Percentiles rank a stretch among this genome's conserved stretches.
Evolutionary conservation across 2,329 filamentous ascomycete genomes (phyloP).

Genomic region (Sordariomycetes sp.): DNA sequence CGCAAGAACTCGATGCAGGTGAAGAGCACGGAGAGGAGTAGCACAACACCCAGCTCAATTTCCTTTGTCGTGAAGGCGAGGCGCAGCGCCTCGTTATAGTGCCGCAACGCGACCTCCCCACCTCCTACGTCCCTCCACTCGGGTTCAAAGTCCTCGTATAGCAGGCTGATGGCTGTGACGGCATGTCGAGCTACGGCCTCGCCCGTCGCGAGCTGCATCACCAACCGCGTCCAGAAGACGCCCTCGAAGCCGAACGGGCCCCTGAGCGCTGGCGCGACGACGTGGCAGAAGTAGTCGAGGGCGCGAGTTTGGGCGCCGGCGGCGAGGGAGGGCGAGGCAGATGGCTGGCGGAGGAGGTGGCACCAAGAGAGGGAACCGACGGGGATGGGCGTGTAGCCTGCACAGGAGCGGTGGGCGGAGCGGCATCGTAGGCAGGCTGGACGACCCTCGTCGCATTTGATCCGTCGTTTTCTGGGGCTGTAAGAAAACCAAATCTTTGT

Average conservation of each 20-base stretch:
- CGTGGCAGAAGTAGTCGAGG: slow-evolving; percentile 26
- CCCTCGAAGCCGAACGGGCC: slow-evolving; percentile 24
- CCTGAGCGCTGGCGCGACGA: slow-evolving; percentile 23
- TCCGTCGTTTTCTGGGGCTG: slow-evolving; percentile 38
- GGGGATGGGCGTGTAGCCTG: slow-evolving; percentile 37
- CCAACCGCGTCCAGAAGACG: slow-evolving; percentile 30
- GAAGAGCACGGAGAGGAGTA: slow-evolving; percentile 31
- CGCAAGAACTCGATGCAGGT: slow-evolving; percentile 32
- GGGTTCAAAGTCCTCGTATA: slow-evolving; percentile 22
- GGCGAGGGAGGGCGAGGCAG: slow-evolving; percentile 10
- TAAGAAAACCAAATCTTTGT: neutral
- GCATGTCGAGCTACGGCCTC: slow-evolving; percentile 28
- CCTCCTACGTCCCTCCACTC: neutral
- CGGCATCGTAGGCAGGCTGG: slow-evolving; percentile 41
- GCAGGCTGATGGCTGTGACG: slow-evolving; percentile 26
- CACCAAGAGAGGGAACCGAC: slow-evolving; percentile 21
- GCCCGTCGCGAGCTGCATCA: slow-evolving; percentile 24
- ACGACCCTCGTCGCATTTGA: slow-evolving; percentile 48
- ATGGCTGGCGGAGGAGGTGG: slow-evolving; percentile 22
- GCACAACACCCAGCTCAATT: slow-evolving; percentile 18
- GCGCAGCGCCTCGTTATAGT: slow-evolving; percentile 31
- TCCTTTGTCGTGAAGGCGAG: slow-evolving; percentile 16
- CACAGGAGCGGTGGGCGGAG: slow-evolving; percentile 42
- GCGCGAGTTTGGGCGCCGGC: slow-evolving; percentile 14
- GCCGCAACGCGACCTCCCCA: slow-evolving; percentile 20